These are phyloP conservation scores for Dovyalis caffra DNA, from an alignment of 345 rosid species.

Conservation along the genomic window DNA sequence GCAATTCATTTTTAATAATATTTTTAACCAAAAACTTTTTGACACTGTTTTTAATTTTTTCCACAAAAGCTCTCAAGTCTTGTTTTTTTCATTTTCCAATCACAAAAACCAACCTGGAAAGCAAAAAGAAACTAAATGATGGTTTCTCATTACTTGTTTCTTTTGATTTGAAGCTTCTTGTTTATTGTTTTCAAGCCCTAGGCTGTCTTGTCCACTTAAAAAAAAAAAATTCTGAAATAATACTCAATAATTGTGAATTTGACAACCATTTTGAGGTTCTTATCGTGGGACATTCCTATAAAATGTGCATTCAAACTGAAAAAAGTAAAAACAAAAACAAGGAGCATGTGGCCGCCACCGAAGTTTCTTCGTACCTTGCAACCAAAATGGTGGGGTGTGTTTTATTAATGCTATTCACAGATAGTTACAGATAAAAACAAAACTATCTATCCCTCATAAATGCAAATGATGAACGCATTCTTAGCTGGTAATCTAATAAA, in stretches of 20 bases:
- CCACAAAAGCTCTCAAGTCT: too few species aligned
- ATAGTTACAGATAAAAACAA: background rate
- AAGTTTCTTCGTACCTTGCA: background rate
- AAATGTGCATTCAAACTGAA: background rate
- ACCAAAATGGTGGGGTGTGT: conserved; percentile 2
- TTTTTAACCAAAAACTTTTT: too few species aligned
- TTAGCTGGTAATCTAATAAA: background rate
- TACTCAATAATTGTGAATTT: background rate
- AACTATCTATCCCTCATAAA: background rate
- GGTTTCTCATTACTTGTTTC: too few species aligned
- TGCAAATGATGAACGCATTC: background rate
- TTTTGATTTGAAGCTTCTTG: too few species aligned
- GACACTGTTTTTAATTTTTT: too few species aligned
- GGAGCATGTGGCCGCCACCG: background rate
- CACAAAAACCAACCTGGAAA: too few species aligned
- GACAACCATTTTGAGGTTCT: background rate
- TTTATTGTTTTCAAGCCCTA: too few species aligned
- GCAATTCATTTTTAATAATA: too few species aligned
- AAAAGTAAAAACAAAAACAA: background rate
- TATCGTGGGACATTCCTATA: background rate
- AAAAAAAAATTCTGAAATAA: too few species aligned
- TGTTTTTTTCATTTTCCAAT: too few species aligned
- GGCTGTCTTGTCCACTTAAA: too few species aligned
- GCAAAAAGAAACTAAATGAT: too few species aligned
- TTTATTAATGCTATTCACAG: background rate